phyloP scores from a whole-genome alignment of 1,139 yeast species.

The Hansenula lynferdii region DNA sequence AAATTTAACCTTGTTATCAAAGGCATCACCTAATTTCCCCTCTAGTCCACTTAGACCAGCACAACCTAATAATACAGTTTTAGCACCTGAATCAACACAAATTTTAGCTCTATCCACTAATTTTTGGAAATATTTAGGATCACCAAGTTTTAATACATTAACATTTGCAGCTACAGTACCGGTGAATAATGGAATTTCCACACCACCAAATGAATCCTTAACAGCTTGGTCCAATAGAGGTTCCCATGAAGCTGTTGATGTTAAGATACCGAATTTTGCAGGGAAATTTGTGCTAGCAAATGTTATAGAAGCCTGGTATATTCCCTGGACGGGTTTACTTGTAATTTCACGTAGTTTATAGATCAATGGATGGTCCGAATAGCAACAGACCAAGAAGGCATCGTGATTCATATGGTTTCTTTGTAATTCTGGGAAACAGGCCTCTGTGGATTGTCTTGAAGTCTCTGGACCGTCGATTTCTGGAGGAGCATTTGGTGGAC shows the following conservation, averaged over 20 bases:
- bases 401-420: conserved; percentile 41
- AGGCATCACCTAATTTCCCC: conserved; percentile 33
- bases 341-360: conserved; percentile 44
- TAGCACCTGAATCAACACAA: conserved; percentile 31
- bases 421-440: conserved; percentile 48
- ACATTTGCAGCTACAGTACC: conserved; percentile 53
- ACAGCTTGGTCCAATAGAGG: conserved; percentile 53
- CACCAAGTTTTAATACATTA: conserved; percentile 27
- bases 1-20: conserved; percentile 39
- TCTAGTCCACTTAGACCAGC: conserved; percentile 68
- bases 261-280: conserved; percentile 58
- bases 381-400: conserved; percentile 71
- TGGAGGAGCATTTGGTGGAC: conserved; percentile 56
- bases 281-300: conserved; percentile 49
- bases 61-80: conserved; percentile 53
- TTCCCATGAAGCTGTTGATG: conserved; percentile 72
- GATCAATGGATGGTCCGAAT: conserved; percentile 76
- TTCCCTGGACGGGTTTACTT: conserved; percentile 59
- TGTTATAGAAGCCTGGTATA: conserved; percentile 68
- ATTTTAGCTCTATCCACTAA: conserved; percentile 21
- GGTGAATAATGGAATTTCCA: conserved; percentile 21
- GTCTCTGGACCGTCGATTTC: conserved; percentile 59
- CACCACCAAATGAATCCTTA: conserved; percentile 39
- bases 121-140: conserved; percentile 22
- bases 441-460: conserved; percentile 47